Percentiles rank a stretch among this genome's conserved stretches.
These are phyloP conservation scores for Solanum hybrid DNA, from an alignment of 305 asterid genomes.

Conservation along the genomic window DNA sequence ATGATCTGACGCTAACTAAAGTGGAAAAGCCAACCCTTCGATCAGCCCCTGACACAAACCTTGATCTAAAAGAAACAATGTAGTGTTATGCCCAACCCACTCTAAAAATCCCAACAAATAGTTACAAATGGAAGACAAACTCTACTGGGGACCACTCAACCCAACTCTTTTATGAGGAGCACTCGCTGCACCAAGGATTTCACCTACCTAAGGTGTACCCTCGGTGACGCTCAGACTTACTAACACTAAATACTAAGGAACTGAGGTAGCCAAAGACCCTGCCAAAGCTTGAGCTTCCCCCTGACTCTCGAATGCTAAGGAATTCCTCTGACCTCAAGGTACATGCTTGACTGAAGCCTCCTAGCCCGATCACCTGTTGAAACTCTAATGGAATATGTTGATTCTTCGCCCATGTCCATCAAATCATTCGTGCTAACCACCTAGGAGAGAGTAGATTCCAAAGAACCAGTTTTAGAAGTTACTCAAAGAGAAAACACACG, in stretches of 20 bases:
- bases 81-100: neutral
- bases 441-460: neutral
- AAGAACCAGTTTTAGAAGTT: neutral
- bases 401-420: neutral
- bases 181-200: neutral
- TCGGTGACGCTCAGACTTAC: neutral
- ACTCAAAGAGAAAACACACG: neutral
- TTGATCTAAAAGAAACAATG: neutral
- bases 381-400: neutral
- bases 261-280: neutral
- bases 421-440: neutral
- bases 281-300: neutral
- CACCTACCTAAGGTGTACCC: neutral
- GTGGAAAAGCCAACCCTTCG: neutral
- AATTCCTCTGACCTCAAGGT: neutral
- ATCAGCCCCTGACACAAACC: neutral
- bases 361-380: neutral
- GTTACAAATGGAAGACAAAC: neutral
- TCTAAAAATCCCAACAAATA: neutral
- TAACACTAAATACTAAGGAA: neutral
- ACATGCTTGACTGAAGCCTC: neutral
- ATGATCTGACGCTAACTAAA: neutral
- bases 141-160: neutral
- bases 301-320: neutral
- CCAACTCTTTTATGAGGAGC: neutral